A percentile compares a stretch with the other conserved stretches of the same genome.
phyloP scores from a whole-genome alignment of 768 basidiomycete genomes.

The Pilatotrama ljubarskyi region DNA sequence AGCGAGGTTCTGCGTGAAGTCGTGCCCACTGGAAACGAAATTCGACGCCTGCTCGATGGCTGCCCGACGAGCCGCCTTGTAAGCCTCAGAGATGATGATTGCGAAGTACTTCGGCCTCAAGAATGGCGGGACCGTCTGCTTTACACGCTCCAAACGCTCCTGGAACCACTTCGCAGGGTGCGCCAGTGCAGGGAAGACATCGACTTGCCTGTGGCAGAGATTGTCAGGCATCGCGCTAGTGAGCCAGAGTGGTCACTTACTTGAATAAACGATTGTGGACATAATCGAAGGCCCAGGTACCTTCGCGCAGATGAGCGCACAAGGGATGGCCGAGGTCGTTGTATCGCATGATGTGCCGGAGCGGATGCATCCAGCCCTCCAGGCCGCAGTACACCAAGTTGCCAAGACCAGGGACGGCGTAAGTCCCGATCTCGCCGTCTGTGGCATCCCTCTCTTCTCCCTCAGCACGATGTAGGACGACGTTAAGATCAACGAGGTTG shows the following conservation, averaged over 20 bases:
- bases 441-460: conserved; percentile 93
- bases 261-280: conserved; percentile 64
- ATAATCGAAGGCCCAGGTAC: conserved; percentile 93
- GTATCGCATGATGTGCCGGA: conserved; percentile 79
- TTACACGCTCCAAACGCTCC: conserved; percentile 83
- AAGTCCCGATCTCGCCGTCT: conserved; percentile 74
- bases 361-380: conserved; percentile 95
- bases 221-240: conserved; percentile 10
- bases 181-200: conserved; percentile 63
- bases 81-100: conserved; percentile 84
- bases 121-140: conserved; percentile 73
- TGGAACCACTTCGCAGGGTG: conserved; percentile 82
- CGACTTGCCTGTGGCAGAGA: conserved; percentile 49
- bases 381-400: conserved; percentile 88
- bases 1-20: conserved; percentile 89
- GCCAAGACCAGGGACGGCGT: conserved; percentile 75
- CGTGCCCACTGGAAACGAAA: conserved; percentile 81
- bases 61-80: conserved; percentile 83
- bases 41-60: conserved; percentile 88
- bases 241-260: conserved; percentile 46
- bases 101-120: conserved; percentile 97
- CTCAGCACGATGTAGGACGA: conserved; percentile 82
- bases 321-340: conserved; percentile 95
- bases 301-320: conserved; percentile 83
- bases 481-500: conserved; percentile 86